phyloP scores from a whole-genome alignment of 202 grass and related monocot species.

The Dendrocalamus latiflorus region DNA sequence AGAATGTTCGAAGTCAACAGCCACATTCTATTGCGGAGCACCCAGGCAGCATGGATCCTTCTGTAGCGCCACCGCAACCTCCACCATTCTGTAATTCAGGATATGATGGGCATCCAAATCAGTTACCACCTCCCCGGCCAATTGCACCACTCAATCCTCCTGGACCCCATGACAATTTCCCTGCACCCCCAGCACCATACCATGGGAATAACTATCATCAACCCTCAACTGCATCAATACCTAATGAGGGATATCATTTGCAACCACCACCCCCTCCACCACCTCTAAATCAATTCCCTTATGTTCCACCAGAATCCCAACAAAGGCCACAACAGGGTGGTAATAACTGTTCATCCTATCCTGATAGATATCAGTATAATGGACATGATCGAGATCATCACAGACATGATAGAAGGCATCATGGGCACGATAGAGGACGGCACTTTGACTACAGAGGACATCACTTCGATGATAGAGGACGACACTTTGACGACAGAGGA shows the following conservation, averaged over 20 bases:
- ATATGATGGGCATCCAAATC: constrained; percentile 48
- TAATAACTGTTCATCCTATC: constrained; percentile 44
- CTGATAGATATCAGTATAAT: constrained; percentile 55
- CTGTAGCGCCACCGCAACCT: constrained; percentile 38
- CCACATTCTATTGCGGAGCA: constrained; percentile 33
- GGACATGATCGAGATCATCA: constrained; percentile 44
- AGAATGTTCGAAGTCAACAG: constrained; percentile 73
- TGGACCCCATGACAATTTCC: constrained; percentile 38
- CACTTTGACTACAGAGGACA: no score
- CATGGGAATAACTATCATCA: constrained; percentile 67
- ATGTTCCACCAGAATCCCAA: constrained; percentile 56
- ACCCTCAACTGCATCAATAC: constrained; percentile 35
- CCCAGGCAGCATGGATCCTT: constrained; percentile 38
- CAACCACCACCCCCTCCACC: constrained; percentile 62
- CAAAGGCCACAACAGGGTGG: constrained; percentile 56
- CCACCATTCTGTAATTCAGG: constrained; percentile 56
- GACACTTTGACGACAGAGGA: constrained; percentile 26
- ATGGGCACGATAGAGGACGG: constrained; percentile 33
- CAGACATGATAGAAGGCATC: constrained; percentile 38
- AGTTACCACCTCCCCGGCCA: constrained; percentile 57
- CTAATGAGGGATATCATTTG: constrained; percentile 72
- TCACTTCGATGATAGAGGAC: constrained; percentile 11
- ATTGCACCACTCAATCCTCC: constrained; percentile 41
- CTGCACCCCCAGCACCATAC: constrained; percentile 34
- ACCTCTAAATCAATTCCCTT: constrained; percentile 59